Evolutionary conservation across 139 green algal genomes (phyloP), one percentile per base, ranked within the genome.

Genomic region (Gonium pectorale): DNA sequence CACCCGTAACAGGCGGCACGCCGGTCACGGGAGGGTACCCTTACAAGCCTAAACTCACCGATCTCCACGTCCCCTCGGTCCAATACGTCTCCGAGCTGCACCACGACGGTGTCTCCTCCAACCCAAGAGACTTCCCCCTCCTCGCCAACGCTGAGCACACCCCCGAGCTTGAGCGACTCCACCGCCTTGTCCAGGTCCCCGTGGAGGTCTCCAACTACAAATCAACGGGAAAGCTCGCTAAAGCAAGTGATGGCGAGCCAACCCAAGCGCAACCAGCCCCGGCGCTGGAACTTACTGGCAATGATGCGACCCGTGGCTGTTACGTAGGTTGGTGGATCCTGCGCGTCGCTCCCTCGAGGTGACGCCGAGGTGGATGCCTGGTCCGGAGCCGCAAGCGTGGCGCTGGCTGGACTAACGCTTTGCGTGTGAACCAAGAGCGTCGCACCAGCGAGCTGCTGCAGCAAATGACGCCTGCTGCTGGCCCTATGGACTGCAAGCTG

Each of bases 11-110:
- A n/a, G n/a, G n/a, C n/a, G n/a, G n/a, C n/a, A n/a, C n/a, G n/a
- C n/a, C n/a, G n/a, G n/a, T n/a, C n/a, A n/a, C n/a, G n/a, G n/a
- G n/a, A n/a, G n/a, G n/a, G n/a, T n/a, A n/a, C n/a, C n/a, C n/a
- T n/a, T n/a, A n/a, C n/a, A n/a, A n/a, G n/a, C n/a, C n/a, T n/a
- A n/a, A n/a, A 80, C 80, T 54, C 79, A 96, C 94, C 94, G 13
- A 98, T 98, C 72, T 98, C 96, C 35, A 88, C 90, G 87, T 98
- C 93, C 15, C 96, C 96, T 46, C 96, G 88, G 83, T 98, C 96
- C 35, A 98, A 88, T 27, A 98, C 94, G 79, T 98, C 96, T 1
- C 96, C 96, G 19, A 98, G 89, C 91, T 98, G 96, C 67, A 98
- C 96, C 3, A 98, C 93, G 15, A 94, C 90, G 1, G 96, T 93